These are phyloP conservation scores for Coemansia sp. DNA, from an alignment of 192 early-diverging fungal genomes.

Conservation along the genomic window DNA sequence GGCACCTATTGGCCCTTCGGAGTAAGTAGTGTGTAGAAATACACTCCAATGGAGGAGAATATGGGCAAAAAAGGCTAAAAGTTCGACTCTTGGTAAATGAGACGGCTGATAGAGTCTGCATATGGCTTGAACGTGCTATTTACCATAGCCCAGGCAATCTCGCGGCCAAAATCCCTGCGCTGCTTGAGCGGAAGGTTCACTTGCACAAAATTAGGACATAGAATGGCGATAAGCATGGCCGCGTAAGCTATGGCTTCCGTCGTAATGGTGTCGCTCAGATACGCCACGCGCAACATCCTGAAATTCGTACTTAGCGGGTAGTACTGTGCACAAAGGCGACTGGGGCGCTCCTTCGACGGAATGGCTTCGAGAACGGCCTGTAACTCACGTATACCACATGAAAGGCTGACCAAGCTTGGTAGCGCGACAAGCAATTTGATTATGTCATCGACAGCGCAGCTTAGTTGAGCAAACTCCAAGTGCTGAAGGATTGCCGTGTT, in stretches of 20 bases:
- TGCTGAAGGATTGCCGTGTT: not conserved
- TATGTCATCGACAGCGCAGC: not conserved
- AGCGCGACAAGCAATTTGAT: not conserved
- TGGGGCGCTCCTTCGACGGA: not conserved
- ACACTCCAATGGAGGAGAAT: not conserved
- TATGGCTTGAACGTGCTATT: not conserved
- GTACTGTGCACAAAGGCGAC: not conserved
- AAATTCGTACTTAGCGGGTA: not conserved
- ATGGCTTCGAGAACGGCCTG: not conserved
- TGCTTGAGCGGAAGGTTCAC: not conserved
- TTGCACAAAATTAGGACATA: not conserved
- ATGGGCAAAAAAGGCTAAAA: not conserved
- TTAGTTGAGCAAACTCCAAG: not conserved
- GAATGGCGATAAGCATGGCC: not conserved
- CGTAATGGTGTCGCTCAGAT: not conserved
- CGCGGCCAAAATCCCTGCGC: conserved; percentile 1
- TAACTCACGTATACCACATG: not conserved
- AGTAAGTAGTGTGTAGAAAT: not conserved
- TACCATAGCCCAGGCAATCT: not conserved
- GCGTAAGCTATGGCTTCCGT: not conserved
- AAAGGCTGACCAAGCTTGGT: not conserved
- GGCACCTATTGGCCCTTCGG: not conserved
- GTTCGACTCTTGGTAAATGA: not conserved
- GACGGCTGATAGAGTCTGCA: not conserved
- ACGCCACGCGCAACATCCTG: not conserved